Evolutionary conservation across 768 basidiomycete genomes (phyloP), one percentile per base, ranked within the genome.

Genomic region (Naganishia vaughanmartiniae): DNA sequence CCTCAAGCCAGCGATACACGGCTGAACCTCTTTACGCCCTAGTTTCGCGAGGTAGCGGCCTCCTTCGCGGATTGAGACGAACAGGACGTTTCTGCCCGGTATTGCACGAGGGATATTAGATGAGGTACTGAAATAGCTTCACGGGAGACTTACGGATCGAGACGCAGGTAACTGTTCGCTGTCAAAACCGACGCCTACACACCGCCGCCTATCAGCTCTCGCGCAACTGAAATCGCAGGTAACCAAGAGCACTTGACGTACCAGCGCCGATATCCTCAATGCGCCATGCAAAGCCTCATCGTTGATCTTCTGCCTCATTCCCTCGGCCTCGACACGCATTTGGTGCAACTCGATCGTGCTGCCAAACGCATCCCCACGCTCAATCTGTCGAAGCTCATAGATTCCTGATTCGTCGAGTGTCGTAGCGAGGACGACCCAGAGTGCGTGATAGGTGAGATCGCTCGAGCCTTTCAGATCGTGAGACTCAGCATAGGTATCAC

Each of bases 71-170:
- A 90, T 88, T 74, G 88, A 87, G 76, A 91, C 90, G 72, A 91
- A 90, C 86, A 96, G 90, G 51, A 93, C 90, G 4, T 93, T 91
- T 34, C 91, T 90, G 79, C 91, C 34, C n/a, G n/a, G n/a, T n/a
- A n/a, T n/a, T n/a, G n/a, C n/a, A 36, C 34, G 57, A 4, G 57
- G 31, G 30, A 7, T 34, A 57, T 2, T 34, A 14, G 2, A 34
- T 36, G 4, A 21, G 33, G 34, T 34, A 15, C 30, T n/a, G 11
- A 15, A 0, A 39, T 21, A 15, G 55, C 53, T 17, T 21, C 31
- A 45, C 51, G 55, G 9, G 34, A 30, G 65, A 79, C 73, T 30
- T 31, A 73, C 65, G 77, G 73, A 68, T 82, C 81, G 1, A 82
- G 66, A 4, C 75, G 73, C 82, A 97, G 82, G 80, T 97, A 97